Evolutionary conservation across 1,284 basidiomycete genomes (phyloP).

Genomic region (Microbotryum silenes-acaulis): DNA sequence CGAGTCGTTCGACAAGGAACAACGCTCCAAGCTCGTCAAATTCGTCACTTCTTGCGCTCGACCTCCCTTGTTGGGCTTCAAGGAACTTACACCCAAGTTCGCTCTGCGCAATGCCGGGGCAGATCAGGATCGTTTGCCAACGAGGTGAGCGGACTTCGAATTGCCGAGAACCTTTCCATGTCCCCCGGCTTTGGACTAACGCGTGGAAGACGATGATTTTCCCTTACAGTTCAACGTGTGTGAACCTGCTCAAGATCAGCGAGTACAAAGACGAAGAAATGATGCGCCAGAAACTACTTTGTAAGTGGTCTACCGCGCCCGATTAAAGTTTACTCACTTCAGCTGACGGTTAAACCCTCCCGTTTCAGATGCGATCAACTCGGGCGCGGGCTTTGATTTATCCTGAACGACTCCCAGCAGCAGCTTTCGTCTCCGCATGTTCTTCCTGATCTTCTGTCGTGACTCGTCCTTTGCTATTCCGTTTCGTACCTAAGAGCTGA

Average conservation of each 20-base stretch:
- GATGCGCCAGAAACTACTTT: conserved; percentile 39
- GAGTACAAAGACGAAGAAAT: conserved; percentile 56
- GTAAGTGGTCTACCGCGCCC: background rate
- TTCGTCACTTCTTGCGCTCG: conserved; percentile 88
- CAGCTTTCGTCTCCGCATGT: too few relatives aligned
- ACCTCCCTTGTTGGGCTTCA: conserved; percentile 81
- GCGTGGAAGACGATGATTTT: background rate
- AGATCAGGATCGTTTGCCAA: conserved; percentile 69
- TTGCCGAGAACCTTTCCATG: background rate
- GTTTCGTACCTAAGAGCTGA: too few relatives aligned
- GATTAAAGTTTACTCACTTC: too few relatives aligned
- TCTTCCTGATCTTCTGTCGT: too few relatives aligned
- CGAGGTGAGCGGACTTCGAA: conserved; percentile 17
- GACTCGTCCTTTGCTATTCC: too few relatives aligned
- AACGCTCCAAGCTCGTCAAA: conserved; percentile 63
- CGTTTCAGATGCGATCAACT: conserved; percentile 52
- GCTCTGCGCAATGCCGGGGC: conserved; percentile 67
- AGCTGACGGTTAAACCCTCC: background rate
- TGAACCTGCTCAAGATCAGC: conserved; percentile 64
- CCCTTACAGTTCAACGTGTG: conserved; percentile 53
- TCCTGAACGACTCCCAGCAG: conserved; percentile 42
- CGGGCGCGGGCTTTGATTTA: conserved; percentile 80
- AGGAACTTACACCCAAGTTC: conserved; percentile 74
- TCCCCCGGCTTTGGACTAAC: conserved; percentile 32
- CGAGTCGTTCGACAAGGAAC: conserved; percentile 54